Percentiles rank a stretch among this genome's conserved stretches.
Conservation (phyloP, 1,284 basidiomycete genomes). For the Rhodotorula mucilaginosa region DNA sequence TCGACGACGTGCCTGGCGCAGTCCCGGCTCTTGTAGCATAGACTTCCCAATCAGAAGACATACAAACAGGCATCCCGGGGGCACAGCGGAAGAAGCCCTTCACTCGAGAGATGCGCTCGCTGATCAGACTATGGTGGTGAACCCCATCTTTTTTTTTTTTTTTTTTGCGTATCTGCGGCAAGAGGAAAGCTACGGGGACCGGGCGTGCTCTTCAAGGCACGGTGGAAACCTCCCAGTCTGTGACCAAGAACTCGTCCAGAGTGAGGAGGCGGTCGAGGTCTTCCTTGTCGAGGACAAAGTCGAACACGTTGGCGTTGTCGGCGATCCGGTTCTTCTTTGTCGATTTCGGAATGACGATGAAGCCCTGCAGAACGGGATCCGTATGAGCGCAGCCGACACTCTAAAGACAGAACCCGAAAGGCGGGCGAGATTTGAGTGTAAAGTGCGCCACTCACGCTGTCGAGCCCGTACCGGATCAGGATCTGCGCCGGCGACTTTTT, state of each 20-base stretch:
- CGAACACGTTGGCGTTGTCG: conserved; percentile 67
- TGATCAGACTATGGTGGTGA: too few species aligned
- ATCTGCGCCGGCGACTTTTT: conserved; percentile 68
- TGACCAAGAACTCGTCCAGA: conserved; percentile 34
- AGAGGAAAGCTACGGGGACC: too few species aligned
- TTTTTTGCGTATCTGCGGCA: too few species aligned
- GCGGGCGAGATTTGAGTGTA: not conserved
- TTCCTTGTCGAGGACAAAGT: conserved; percentile 63
- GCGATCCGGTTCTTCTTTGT: conserved; percentile 62
- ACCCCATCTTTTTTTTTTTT: too few species aligned
- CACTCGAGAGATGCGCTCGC: too few species aligned
- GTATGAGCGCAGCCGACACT: too few species aligned
- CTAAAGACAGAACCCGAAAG: too few species aligned
- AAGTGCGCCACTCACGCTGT: conserved; percentile 59
- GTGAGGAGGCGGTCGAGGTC: conserved; percentile 56
- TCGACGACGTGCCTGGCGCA: not conserved
- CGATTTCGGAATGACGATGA: conserved; percentile 71
- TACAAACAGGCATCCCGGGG: too few species aligned
- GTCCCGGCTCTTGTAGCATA: not conserved
- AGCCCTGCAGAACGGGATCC: conserved; percentile 18
- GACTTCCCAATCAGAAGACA: too few species aligned
- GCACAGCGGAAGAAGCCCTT: too few species aligned
- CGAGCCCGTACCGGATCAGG: conserved; percentile 76
- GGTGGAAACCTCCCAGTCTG: conserved; percentile 35
- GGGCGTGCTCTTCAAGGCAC: conserved; percentile 15